Evolutionary conservation across 1,284 basidiomycete genomes (phyloP).

Genomic region (Apiotrichum sp.): DNA sequence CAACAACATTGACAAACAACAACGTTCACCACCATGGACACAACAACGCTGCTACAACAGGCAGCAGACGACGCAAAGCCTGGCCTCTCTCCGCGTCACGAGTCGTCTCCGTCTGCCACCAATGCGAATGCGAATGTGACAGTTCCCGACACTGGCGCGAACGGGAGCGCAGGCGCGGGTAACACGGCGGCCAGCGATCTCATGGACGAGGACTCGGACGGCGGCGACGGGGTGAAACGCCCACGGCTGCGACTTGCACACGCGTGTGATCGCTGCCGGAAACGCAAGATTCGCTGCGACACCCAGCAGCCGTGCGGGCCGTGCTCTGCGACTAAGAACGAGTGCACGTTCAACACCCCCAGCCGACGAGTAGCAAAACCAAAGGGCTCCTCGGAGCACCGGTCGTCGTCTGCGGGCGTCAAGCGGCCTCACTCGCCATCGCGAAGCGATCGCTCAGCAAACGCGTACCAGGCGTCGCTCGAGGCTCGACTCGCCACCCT

Average conservation of each 20-base stretch:
- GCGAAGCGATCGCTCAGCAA: slow-evolving; percentile 4
- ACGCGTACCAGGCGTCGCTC: slow-evolving; percentile 30
- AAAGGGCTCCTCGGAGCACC: slow-evolving; percentile 22
- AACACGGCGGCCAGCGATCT: background rate
- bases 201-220: slow-evolving; percentile 20
- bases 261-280: slow-evolving; percentile 41
- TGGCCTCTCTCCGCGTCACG: too few species aligned
- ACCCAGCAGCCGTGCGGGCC: slow-evolving; percentile 48
- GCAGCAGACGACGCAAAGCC: too few species aligned
- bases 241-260: slow-evolving; percentile 44
- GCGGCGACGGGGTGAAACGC: slow-evolving; percentile 32
- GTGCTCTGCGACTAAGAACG: slow-evolving; percentile 43
- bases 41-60: too few species aligned
- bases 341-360: slow-evolving; percentile 48
- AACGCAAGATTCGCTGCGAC: slow-evolving; percentile 46
- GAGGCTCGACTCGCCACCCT: slow-evolving; percentile 45
- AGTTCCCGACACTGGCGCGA: too few species aligned
- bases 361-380: slow-evolving; percentile 38
- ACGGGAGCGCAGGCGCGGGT: too few species aligned
- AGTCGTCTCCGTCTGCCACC: too few species aligned
- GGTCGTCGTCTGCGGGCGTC: slow-evolving; percentile 15
- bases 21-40: too few species aligned
- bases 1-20: too few species aligned
- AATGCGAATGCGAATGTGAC: too few species aligned
- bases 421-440: slow-evolving; percentile 34